Conservation (phyloP, 139 green algal genomes). For the Pleodorina starrii region DNA sequence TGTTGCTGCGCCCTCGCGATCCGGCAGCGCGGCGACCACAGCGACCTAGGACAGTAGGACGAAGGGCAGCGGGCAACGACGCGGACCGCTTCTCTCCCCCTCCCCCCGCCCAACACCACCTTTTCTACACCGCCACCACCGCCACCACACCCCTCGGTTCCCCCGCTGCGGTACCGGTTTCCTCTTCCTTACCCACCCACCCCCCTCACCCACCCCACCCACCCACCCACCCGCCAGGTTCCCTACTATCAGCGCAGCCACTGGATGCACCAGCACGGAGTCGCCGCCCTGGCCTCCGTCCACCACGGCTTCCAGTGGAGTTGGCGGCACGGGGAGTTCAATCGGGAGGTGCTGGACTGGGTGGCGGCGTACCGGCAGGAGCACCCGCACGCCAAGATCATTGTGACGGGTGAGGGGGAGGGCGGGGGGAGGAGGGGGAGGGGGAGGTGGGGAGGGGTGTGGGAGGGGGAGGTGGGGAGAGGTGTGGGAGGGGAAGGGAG, state of each 20-base stretch:
- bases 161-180: no score
- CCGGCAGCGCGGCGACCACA: no score
- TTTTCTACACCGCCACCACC: no score
- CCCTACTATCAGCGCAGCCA: not conserved
- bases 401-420: constrained; percentile 1
- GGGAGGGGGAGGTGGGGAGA: not conserved
- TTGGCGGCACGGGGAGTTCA: constrained; percentile 9
- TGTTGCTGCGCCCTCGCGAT: no score
- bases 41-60: no score
- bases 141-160: no score
- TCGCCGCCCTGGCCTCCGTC: not conserved
- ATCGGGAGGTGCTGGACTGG: constrained; percentile 1
- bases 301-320: constrained; percentile 45
- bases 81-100: no score
- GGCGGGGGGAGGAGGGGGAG: not conserved
- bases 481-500: not conserved
- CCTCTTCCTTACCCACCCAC: no score
- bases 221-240: no score
- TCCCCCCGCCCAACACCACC: no score
- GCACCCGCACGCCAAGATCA: constrained; percentile 25
- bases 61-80: no score
- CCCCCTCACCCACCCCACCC: no score
- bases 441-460: not conserved
- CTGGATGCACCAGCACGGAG: not conserved
- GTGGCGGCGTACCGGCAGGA: not conserved